Percentiles rank a stretch among this genome's conserved stretches.
phyloP scores from a whole-genome alignment of 2,329 filamentous ascomycete species.

The Magnaporthiopsis incrustans region DNA sequence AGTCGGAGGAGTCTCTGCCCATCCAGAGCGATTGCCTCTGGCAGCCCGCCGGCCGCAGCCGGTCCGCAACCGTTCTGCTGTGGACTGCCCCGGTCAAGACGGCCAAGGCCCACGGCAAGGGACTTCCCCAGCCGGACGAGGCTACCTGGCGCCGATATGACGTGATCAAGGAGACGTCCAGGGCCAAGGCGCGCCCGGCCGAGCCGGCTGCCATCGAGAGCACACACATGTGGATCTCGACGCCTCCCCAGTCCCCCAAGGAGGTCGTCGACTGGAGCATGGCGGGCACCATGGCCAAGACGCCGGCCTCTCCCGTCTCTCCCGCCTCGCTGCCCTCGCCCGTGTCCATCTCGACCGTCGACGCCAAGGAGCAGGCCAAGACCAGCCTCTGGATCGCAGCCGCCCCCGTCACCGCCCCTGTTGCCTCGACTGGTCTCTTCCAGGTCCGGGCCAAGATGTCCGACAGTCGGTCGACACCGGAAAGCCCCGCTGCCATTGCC shows the following conservation, averaged over 20 bases:
- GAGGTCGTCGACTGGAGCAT: constrained; percentile 1
- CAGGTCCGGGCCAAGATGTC: background rate
- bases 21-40: constrained; percentile 32
- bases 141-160: constrained; percentile 21
- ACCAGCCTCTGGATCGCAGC: background rate
- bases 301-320: background rate
- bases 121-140: constrained; percentile 12
- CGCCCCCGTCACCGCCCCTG: background rate
- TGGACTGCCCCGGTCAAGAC: background rate
- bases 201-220: constrained; percentile 23
- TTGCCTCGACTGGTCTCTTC: constrained; percentile 3
- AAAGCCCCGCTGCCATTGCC: constrained; percentile 19
- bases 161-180: constrained; percentile 17
- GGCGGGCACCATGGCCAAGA: background rate
- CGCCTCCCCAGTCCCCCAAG: background rate
- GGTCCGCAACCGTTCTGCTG: background rate
- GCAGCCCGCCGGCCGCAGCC: constrained; percentile 15
- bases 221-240: constrained; percentile 8
- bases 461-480: constrained; percentile 13
- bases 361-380: background rate
- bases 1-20: constrained; percentile 18
- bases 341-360: background rate
- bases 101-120: constrained; percentile 8
- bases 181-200: constrained; percentile 20
- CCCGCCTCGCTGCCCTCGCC: background rate